phyloP scores from a whole-genome alignment of 495 filamentous ascomycete species.

The Daldinia decipiens region DNA sequence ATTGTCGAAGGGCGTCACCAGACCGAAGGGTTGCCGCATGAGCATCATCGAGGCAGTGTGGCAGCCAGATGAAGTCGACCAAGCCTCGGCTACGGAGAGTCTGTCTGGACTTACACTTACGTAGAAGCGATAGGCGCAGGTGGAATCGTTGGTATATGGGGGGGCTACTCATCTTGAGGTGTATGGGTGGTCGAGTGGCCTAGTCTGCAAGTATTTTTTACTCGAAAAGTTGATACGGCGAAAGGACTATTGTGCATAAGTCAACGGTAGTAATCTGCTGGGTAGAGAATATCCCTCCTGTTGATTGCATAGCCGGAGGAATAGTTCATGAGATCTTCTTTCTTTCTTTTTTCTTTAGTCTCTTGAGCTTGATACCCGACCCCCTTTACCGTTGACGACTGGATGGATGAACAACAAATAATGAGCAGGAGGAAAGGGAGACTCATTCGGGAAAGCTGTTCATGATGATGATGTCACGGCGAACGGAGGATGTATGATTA shows the following conservation, averaged over 20 bases:
- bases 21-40: constrained; percentile 58
- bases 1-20: constrained; percentile 48
- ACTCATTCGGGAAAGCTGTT: constrained; percentile 12
- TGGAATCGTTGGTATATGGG: background rate
- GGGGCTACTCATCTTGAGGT: constrained; percentile 10
- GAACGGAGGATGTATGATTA: constrained; percentile 33
- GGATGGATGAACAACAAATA: constrained; percentile 19
- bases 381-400: constrained; percentile 14
- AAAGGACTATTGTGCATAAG: constrained; percentile 22
- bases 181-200: constrained; percentile 5
- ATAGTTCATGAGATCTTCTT: constrained; percentile 19
- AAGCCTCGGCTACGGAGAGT: background rate
- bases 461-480: constrained; percentile 6
- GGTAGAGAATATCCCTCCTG: constrained; percentile 20
- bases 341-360: constrained; percentile 10
- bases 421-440: constrained; percentile 8
- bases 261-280: constrained; percentile 17
- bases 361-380: constrained; percentile 31
- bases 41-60: constrained; percentile 63
- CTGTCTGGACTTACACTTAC: background rate
- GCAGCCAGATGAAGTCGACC: constrained; percentile 46
- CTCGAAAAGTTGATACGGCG: constrained; percentile 10
- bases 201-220: constrained; percentile 21
- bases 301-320: constrained; percentile 41
- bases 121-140: background rate